These are phyloP conservation scores for Dipodascus albidus DNA, from an alignment of 805 yeast species.

Conservation along the genomic window DNA sequence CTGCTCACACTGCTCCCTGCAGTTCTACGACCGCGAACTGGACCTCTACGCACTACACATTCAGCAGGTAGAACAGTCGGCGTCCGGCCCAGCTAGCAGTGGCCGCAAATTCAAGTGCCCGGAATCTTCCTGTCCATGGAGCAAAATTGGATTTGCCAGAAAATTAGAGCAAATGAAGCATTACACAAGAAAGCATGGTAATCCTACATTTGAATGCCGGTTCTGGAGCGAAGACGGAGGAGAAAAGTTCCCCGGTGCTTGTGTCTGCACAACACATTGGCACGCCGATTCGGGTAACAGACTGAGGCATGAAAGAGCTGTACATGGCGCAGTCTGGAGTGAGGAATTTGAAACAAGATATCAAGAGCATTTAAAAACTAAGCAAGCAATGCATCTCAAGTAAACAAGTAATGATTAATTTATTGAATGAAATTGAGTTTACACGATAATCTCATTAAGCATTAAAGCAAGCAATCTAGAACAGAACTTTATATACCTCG, in stretches of 20 bases:
- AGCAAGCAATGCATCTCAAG: too few species aligned
- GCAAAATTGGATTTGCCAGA: slow-evolving; percentile 18
- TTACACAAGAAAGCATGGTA: slow-evolving; percentile 19
- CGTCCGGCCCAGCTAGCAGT: slow-evolving; percentile 6
- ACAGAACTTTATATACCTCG: too few species aligned
- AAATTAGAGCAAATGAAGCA: slow-evolving; percentile 21
- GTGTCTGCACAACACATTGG: slow-evolving; percentile 20
- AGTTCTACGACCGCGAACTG: slow-evolving; percentile 12
- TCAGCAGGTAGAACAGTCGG: neutral
- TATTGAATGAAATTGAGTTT: too few species aligned
- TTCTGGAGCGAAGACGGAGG: slow-evolving; percentile 17
- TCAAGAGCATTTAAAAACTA: neutral
- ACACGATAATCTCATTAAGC: too few species aligned
- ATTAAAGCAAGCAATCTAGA: too few species aligned
- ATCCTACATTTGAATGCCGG: slow-evolving; percentile 20
- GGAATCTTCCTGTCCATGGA: slow-evolving; percentile 18
- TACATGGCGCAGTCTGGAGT: slow-evolving; percentile 14
- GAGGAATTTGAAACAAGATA: neutral
- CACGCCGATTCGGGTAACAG: slow-evolving; percentile 22
- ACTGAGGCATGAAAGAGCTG: slow-evolving; percentile 18
- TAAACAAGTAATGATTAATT: too few species aligned
- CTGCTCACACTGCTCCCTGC: slow-evolving; percentile 13
- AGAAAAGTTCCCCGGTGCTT: slow-evolving; percentile 17
- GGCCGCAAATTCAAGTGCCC: slow-evolving; percentile 19
- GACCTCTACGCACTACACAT: slow-evolving; percentile 13